phyloP scores from a whole-genome alignment of 2,329 filamentous ascomycete genomes.

The Venturia effusa region DNA sequence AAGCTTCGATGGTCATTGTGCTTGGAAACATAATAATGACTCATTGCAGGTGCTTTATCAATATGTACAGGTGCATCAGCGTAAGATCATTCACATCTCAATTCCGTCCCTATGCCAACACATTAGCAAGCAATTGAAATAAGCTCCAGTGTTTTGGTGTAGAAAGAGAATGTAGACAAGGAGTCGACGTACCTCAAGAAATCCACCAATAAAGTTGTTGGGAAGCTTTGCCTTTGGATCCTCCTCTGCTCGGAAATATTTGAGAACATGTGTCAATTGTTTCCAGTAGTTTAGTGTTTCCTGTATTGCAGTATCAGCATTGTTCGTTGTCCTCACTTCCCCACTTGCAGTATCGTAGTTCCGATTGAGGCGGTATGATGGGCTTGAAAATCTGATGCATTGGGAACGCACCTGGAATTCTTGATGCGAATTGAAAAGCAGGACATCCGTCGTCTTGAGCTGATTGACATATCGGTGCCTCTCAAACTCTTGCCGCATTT shows the following conservation, averaged over 20 bases:
- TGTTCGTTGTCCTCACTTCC: background rate
- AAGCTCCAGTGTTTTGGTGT: background rate
- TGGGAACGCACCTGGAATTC: constrained; percentile 75
- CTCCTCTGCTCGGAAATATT: constrained; percentile 88
- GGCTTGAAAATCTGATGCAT: background rate
- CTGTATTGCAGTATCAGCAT: constrained; percentile 33
- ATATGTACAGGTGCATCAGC: background rate
- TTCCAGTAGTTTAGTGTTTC: constrained; percentile 99
- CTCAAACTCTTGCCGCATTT: constrained; percentile 95
- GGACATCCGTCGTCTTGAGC: constrained; percentile 74
- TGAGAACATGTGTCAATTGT: constrained; percentile 88
- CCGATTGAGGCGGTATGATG: background rate
- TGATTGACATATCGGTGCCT: constrained; percentile 88
- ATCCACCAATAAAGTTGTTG: constrained; percentile 83
- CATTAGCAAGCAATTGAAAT: constrained; percentile 1
- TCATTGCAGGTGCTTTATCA: constrained; percentile 5
- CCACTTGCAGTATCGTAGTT: background rate
- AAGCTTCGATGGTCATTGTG: background rate
- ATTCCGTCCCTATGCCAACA: constrained; percentile 25
- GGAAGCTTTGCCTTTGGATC: constrained; percentile 67
- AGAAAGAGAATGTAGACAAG: too few species aligned
- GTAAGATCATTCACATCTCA: constrained; percentile 15
- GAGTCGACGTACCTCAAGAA: constrained; percentile 65
- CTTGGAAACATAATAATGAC: background rate
- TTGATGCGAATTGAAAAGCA: constrained; percentile 80